Evolutionary conservation across 1,139 yeast genomes (phyloP).

Genomic region (Blastobotrys serpentis): DNA sequence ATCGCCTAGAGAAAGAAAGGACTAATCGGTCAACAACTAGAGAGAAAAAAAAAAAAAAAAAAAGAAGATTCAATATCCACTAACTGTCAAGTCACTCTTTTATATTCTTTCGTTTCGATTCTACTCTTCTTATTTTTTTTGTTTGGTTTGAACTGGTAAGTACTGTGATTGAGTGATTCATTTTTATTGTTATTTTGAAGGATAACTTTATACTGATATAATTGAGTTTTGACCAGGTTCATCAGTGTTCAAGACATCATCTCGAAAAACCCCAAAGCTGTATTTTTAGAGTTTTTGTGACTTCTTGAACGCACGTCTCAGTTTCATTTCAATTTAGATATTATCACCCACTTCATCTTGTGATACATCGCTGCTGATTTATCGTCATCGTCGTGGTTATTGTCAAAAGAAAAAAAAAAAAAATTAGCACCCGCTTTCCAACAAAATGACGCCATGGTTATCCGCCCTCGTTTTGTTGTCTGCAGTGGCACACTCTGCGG

Average conservation of each 20-base stretch:
- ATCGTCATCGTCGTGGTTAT: background rate
- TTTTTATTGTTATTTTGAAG: background rate
- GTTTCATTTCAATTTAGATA: background rate
- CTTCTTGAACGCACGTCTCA: conserved; percentile 7
- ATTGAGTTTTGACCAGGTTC: conserved; percentile 5
- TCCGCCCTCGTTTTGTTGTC: conserved; percentile 2
- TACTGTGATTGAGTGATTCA: background rate
- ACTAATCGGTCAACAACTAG: background rate
- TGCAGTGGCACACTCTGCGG: background rate
- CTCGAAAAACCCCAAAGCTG: conserved; percentile 1
- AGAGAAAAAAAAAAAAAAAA: too few species aligned
- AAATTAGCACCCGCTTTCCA: background rate
- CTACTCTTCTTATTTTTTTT: background rate
- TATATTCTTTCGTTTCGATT: conserved; percentile 3
- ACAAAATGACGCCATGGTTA: conserved; percentile 8
- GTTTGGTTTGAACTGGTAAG: too few species aligned
- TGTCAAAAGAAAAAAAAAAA: too few species aligned
- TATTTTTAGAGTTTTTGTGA: conserved; percentile 7
- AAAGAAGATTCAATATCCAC: conserved; percentile 1
- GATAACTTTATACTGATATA: background rate
- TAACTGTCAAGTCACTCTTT: conserved; percentile 17
- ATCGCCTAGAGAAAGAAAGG: background rate
- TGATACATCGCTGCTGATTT: conserved; percentile 1
- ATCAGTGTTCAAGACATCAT: conserved; percentile 6
- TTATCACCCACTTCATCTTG: background rate